Base-by-base conservation (phyloP, 805 yeast genomes). In the Suhomyces vadensis region DNA sequence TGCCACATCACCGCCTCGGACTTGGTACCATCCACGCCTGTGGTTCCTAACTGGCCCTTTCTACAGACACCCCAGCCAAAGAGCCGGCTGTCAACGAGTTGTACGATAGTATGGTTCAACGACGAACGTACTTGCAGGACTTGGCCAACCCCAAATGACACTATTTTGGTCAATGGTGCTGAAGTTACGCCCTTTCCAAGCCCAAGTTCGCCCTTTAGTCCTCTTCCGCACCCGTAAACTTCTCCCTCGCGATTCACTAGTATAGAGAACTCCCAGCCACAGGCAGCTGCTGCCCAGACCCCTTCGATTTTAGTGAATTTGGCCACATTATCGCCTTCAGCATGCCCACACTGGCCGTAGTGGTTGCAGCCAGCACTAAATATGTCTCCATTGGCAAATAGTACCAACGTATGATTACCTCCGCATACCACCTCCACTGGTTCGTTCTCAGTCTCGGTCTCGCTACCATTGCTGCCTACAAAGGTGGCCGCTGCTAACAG, bases 201-300 rank as follows among this genome's bases (percentile, higher is more conserved):
- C 0, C 95, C 96, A 25, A 89, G 65, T 56, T 88, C 96, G 0
- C 96, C 96, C 45, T 79, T 79, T 0, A 65, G 60, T 0, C 96
- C 96, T 4, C 47, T 26, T 0, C 97, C 97, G 49, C 80, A 67
- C 0, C 72, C 64, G 54, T 63, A 80, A 0, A 89, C 55, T 4
- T 62, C 63, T 41, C 73, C 67, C 0, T 58, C 39, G 0, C 31
- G 43, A 35, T 72, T 67, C 0, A 83, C 73, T 3, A 85, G 61
- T 0, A 85, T 63, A 0, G 85, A 73, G 54, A 71, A 87, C 48
- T 83, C 92, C 95, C 95, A 92, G 0, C 97, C 96, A 33, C 92
- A 83, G 3, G 81, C 69, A 1, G 79, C 73, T 42, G 73, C 68
- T 20, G 51, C 58, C 80, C 85, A 73, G 3, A 39, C 10, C 0